These are phyloP conservation scores for Tetrahymena malaccensis DNA, from an alignment of 73 alveolate species.

Conservation along the genomic window DNA sequence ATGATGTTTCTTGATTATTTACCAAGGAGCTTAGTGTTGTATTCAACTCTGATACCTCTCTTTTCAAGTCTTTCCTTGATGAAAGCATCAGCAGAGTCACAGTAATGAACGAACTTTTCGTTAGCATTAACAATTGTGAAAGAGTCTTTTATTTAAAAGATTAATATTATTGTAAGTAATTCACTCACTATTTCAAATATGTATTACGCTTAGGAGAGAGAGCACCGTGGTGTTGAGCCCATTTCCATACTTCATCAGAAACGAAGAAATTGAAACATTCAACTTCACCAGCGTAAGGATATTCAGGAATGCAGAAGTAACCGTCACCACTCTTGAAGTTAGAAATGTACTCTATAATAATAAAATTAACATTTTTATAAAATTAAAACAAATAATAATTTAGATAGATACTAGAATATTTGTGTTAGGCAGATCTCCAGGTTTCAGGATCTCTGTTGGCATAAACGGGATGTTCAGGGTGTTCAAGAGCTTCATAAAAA, in stretches of 20 bases:
- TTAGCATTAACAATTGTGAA: constrained; percentile 32
- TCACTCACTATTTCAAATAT: neutral
- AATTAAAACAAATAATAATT: neutral
- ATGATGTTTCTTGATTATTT: neutral
- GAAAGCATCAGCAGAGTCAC: constrained; percentile 39
- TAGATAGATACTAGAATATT: constrained; percentile 23
- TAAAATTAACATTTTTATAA: neutral
- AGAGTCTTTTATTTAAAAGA: neutral
- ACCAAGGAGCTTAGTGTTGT: constrained; percentile 26
- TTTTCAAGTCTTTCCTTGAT: constrained; percentile 26
- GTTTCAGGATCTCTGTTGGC: constrained; percentile 24
- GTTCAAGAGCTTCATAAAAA: constrained; percentile 47
- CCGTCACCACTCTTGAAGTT: constrained; percentile 37
- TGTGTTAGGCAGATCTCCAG: constrained; percentile 32
- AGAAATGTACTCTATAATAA: neutral
- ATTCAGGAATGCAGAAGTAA: constrained; percentile 41
- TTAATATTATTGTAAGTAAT: neutral
- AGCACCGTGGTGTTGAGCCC: constrained; percentile 25
- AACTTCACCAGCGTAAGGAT: constrained; percentile 39
- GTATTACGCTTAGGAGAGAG: constrained; percentile 6
- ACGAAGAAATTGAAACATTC: constrained; percentile 34
- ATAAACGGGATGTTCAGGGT: constrained; percentile 26
- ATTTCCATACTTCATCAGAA: constrained; percentile 25
- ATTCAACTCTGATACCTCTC: constrained; percentile 33
- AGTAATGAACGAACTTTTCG: constrained; percentile 27